A percentile compares a stretch with the other conserved stretches of the same genome.
These are phyloP conservation scores for Podospora appendiculata DNA, from an alignment of 495 filamentous ascomycete species.

Conservation along the genomic window DNA sequence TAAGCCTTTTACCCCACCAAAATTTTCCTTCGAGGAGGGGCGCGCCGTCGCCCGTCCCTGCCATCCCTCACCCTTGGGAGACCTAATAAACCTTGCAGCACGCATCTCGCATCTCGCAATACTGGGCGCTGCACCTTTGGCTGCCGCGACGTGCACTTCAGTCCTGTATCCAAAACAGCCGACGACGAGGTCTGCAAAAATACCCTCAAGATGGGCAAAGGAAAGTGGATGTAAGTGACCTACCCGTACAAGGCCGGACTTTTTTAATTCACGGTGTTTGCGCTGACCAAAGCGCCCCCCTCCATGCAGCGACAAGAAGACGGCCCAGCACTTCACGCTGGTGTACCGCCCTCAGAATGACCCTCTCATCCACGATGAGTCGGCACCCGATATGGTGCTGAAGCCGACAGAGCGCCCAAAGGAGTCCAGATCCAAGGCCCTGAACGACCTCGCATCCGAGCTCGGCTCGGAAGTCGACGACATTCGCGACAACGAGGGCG, in stretches of 20 bases:
- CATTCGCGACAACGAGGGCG: slow-evolving; percentile 84
- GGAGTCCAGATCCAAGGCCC: slow-evolving; percentile 41
- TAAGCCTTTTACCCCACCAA: slow-evolving; percentile 36
- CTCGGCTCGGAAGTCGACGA: slow-evolving; percentile 51
- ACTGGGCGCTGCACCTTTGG: background rate
- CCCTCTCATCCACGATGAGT: slow-evolving; percentile 81
- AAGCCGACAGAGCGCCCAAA: slow-evolving; percentile 42
- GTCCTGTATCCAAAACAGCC: background rate
- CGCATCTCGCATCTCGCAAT: background rate
- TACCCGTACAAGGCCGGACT: background rate
- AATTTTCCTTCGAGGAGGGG: slow-evolving; percentile 22
- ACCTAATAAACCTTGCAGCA: too few species aligned
- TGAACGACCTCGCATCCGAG: slow-evolving; percentile 69
- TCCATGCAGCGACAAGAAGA: slow-evolving; percentile 77
- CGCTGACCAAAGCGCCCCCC: slow-evolving; percentile 1
- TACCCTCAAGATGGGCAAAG: slow-evolving; percentile 59
- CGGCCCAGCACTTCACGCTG: slow-evolving; percentile 81
- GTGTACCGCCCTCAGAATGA: slow-evolving; percentile 96
- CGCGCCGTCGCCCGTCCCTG: too few species aligned
- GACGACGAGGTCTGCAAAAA: background rate
- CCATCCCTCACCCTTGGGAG: too few species aligned
- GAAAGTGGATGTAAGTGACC: slow-evolving; percentile 81
- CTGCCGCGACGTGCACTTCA: background rate
- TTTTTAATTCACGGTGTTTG: background rate
- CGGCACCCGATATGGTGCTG: slow-evolving; percentile 76